Evolutionary conservation across 164 flowering plant genomes (phyloP).

Genomic region (grape (Vitis vinifera)): ASM3070453v1 NC_081805.1:5438001-5438500

Average conservation of each 20-base stretch:
- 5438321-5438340: neutral
- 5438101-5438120: neutral
- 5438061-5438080: neutral
- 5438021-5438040: too few species aligned
- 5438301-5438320: neutral
- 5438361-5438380: slow-evolving; percentile 12
- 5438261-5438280: neutral
- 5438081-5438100: neutral
- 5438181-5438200: neutral
- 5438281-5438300: slow-evolving; percentile 7
- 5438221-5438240: neutral
- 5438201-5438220: neutral
- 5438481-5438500: slow-evolving; percentile 81
- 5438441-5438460: slow-evolving; percentile 60
- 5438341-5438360: slow-evolving; percentile 5
- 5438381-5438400: neutral
- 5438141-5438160: neutral
- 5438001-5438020: too few species aligned
- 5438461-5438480: slow-evolving; percentile 79
- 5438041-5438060: too few species aligned
- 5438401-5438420: neutral
- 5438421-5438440: slow-evolving; percentile 21
- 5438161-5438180: neutral
- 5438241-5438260: neutral
- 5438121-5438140: neutral